phyloP scores from a whole-genome alignment of 805 yeast genomes.

The Wickerhamiella allomyrinae region DNA sequence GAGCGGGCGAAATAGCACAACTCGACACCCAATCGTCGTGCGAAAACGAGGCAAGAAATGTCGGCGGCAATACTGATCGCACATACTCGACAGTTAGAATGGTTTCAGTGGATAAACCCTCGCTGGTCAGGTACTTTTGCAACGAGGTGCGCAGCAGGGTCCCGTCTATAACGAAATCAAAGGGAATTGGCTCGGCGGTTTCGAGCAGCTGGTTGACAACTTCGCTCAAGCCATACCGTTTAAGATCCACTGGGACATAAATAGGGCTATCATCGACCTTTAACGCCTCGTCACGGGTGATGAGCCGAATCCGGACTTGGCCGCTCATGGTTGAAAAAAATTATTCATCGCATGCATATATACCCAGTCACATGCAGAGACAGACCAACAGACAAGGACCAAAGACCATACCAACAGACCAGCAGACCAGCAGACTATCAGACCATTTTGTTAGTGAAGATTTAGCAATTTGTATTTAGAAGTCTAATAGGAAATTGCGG shows the following conservation, averaged over 20 bases:
- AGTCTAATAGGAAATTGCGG: no score
- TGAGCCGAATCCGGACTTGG: slow-evolving; percentile 35
- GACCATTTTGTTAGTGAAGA: no score
- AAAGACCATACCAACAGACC: no score
- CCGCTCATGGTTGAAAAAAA: slow-evolving; percentile 5
- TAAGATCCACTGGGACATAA: slow-evolving; percentile 72
- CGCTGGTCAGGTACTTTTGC: slow-evolving; percentile 58
- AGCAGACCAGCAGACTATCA: no score
- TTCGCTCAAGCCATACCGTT: slow-evolving; percentile 86
- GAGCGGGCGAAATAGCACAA: slow-evolving; percentile 34
- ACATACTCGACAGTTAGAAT: slow-evolving; percentile 76
- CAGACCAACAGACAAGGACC: no score
- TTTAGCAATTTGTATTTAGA: no score
- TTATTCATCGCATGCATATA: background rate
- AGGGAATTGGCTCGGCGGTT: slow-evolving; percentile 55
- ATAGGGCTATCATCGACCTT: slow-evolving; percentile 71
- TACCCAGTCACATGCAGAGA: no score
- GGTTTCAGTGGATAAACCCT: slow-evolving; percentile 74
- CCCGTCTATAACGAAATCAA: slow-evolving; percentile 84
- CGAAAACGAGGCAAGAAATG: slow-evolving; percentile 69
- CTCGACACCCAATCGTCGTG: slow-evolving; percentile 95
- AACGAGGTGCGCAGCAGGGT: slow-evolving; percentile 63
- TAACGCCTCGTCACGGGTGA: slow-evolving; percentile 67
- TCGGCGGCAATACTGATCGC: slow-evolving; percentile 87
- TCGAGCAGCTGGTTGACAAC: slow-evolving; percentile 79